Evolutionary conservation across 2,329 filamentous ascomycete species (phyloP), one percentile per base, ranked within the genome.

Genomic region (Diaporthe ilicicola): DNA sequence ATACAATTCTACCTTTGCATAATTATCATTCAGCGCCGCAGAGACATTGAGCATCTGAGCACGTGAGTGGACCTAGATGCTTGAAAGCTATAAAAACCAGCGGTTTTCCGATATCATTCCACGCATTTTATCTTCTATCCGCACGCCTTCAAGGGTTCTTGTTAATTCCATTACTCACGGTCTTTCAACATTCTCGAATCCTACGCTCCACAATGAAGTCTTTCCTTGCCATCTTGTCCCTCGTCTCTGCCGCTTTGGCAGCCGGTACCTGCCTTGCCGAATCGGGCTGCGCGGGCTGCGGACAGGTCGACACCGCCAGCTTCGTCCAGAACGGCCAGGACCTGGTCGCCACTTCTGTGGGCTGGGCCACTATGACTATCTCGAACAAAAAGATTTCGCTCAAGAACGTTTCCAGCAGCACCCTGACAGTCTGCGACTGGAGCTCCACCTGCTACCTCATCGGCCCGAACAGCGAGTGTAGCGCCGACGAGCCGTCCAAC

Each of bases 231-330:
- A 17, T 48, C 27, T 12, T 46, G 5, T 27, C 15, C 19, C 27
- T 62, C 19, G 27, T 62, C 42, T 27, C 56, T 22, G 27, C 42
- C 27, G 19, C 56, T 17, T 34, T 62, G 24, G 56, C 56, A 1
- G 4, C 6, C 27, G 56, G 32, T 34, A 62, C 56, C 10, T 62
- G 56, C 39, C 39, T 62, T 27, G 56, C 27, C 42, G 56, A 62
- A 9, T 32, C 39, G 6, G 56, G 56, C 39, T 62, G 56, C 56
- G 56, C 56, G 27, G 56, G 56, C 17, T 62, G 56, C 56, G 56
- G 56, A 32, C 56, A 48, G 48, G 56, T 62, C 12, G 56, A 39
- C 56, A 32, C 19, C 12, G 39, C 42, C 39, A 48, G 27, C 22
- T 62, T 46, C 19, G 10, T 17, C 19, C 39, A 46, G 39, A 46